Conservation (phyloP, 140 eudicot species). For the Flaveria floridana region DNA sequence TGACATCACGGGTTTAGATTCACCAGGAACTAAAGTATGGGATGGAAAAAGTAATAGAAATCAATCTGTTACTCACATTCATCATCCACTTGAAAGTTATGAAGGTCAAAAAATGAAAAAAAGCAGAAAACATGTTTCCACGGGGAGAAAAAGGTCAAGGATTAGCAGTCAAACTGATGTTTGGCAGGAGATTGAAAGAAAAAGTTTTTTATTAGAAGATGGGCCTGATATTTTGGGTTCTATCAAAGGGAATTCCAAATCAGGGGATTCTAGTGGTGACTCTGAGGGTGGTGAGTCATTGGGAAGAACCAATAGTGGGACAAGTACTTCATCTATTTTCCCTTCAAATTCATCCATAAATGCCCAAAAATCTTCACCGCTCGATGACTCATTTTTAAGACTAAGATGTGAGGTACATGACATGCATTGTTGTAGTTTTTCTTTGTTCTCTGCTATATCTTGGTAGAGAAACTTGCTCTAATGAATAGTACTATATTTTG, state of each 20-base stretch:
- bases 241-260: slow-evolving; percentile 42
- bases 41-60: slow-evolving; percentile 71
- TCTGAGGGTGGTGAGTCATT: slow-evolving; percentile 63
- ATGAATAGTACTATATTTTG: not conserved
- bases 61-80: slow-evolving; percentile 59
- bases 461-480: not conserved
- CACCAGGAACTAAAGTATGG: slow-evolving; percentile 94
- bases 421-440: slow-evolving; percentile 18
- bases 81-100: slow-evolving; percentile 89
- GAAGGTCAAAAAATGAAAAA: slow-evolving; percentile 58
- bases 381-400: slow-evolving; percentile 70
- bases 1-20: slow-evolving; percentile 70
- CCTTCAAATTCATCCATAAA: slow-evolving; percentile 43
- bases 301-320: slow-evolving; percentile 65
- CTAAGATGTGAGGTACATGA: slow-evolving; percentile 87
- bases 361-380: slow-evolving; percentile 45
- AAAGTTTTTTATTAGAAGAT: slow-evolving; percentile 62
- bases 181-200: slow-evolving; percentile 86
- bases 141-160: slow-evolving; percentile 67
- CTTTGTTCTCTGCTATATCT: slow-evolving; percentile 14
- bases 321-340: slow-evolving; percentile 59
- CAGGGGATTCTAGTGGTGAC: slow-evolving; percentile 82
- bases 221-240: slow-evolving; percentile 67
- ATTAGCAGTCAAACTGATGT: slow-evolving; percentile 51
- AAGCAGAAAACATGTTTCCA: slow-evolving; percentile 41